A percentile compares a stretch with the other conserved stretches of the same genome.
Evolutionary conservation across 129 eudicot genomes (phyloP).

Genomic region (Helichrysum umbraculigerum): DNA sequence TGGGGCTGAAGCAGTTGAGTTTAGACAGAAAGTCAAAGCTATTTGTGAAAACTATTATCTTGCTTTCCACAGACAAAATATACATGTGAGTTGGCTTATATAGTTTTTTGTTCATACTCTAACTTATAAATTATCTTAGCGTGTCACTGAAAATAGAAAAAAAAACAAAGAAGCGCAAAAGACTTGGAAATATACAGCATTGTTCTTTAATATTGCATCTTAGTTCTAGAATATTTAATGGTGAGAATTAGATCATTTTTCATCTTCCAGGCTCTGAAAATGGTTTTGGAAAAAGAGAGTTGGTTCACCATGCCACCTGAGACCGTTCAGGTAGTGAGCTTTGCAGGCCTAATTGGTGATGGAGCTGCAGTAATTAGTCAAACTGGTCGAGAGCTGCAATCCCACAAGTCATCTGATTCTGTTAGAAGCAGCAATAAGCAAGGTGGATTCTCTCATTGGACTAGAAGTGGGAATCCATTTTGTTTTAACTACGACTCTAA

Average conservation of each 20-base stretch:
- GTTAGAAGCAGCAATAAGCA: constrained; percentile 50
- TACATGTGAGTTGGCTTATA: constrained; percentile 60
- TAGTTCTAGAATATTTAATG: not conserved
- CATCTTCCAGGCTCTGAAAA: constrained; percentile 74
- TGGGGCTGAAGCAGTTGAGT: constrained; percentile 78
- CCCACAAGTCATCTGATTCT: constrained; percentile 39
- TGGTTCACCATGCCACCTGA: constrained; percentile 80
- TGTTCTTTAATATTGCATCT: not conserved
- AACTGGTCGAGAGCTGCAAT: constrained; percentile 38
- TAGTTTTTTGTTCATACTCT: constrained; percentile 4
- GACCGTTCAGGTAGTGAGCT: constrained; percentile 73
- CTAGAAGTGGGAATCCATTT: constrained; percentile 70
- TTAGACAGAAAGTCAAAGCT: constrained; percentile 78
- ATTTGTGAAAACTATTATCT: constrained; percentile 71
- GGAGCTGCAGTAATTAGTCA: constrained; percentile 78
- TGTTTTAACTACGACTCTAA: constrained; percentile 37
- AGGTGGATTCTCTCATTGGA: constrained; percentile 81
- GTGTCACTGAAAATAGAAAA: not conserved
- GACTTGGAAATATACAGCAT: not conserved
- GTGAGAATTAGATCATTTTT: constrained; percentile 16
- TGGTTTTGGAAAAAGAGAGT: constrained; percentile 91
- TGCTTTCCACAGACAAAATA: constrained; percentile 92
- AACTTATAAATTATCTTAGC: constrained; percentile 1
- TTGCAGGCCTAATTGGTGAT: constrained; percentile 93
- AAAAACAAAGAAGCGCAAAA: not conserved